Percentiles rank a stretch among this genome's conserved stretches.
Evolutionary conservation across 495 filamentous ascomycete genomes (phyloP).

Genomic region (Talaromyces stipitatus): DNA sequence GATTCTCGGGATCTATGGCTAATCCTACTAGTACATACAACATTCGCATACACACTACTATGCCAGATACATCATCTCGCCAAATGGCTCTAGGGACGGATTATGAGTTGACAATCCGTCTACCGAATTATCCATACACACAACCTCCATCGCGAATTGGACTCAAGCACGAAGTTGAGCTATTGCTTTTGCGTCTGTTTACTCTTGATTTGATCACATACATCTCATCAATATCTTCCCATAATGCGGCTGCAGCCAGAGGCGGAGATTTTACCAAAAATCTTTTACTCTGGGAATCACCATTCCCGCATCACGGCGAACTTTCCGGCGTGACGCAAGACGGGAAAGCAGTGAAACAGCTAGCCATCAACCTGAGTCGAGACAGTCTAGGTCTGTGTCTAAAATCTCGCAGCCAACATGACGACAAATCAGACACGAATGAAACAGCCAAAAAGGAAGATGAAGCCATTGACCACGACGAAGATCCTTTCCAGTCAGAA

Average conservation of each 20-base stretch:
- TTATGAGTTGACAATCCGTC: constrained; percentile 35
- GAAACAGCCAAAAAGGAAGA: background rate
- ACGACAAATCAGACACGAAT: background rate
- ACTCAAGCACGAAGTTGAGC: constrained; percentile 29
- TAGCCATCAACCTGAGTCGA: constrained; percentile 28
- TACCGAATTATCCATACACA: constrained; percentile 25
- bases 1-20: constrained; percentile 29
- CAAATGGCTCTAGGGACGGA: constrained; percentile 30
- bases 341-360: constrained; percentile 22
- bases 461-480: background rate
- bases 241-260: background rate
- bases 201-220: constrained; percentile 30
- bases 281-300: constrained; percentile 21
- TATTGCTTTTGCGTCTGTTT: constrained; percentile 27
- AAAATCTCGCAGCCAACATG: background rate
- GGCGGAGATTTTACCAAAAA: background rate
- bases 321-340: constrained; percentile 15
- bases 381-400: constrained; percentile 21
- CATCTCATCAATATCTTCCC: constrained; percentile 17
- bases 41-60: constrained; percentile 37
- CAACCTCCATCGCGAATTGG: constrained; percentile 30
- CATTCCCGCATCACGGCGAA: constrained; percentile 38
- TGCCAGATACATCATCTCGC: constrained; percentile 22
- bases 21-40: constrained; percentile 29
- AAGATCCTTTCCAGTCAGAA: background rate